Evolutionary conservation across 176 grass and related monocot genomes (phyloP).

Genomic region (Oryza rufipogon): DNA sequence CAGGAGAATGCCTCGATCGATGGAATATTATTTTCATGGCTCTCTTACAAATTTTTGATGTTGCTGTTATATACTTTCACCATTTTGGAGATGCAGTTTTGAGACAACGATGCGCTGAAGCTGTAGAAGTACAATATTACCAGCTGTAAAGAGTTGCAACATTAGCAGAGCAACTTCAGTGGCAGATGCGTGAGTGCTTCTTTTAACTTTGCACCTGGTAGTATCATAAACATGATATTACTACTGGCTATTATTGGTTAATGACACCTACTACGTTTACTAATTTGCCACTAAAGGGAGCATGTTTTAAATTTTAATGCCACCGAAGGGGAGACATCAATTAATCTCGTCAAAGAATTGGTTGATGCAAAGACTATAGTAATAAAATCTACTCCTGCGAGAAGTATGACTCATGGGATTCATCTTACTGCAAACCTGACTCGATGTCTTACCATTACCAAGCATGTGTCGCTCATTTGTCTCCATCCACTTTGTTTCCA

Average conservation of each 20-base stretch:
- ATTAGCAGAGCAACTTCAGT: neutral
- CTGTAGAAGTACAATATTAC: too few species aligned
- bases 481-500: too few species aligned
- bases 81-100: neutral
- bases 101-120: too few species aligned
- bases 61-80: too few species aligned
- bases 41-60: neutral
- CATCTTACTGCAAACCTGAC: neutral
- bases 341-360: neutral
- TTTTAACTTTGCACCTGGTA: too few species aligned
- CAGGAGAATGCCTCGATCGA: neutral
- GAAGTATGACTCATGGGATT: neutral
- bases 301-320: neutral
- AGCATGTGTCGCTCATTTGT: neutral
- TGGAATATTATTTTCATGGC: neutral
- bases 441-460: too few species aligned
- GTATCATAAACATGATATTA: too few species aligned
- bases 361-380: neutral
- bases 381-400: neutral
- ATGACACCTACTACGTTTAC: neutral
- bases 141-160: neutral
- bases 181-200: too few species aligned
- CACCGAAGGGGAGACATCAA: neutral
- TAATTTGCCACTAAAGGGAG: neutral
- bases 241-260: neutral